Conservation (phyloP, 2,329 filamentous ascomycete species). For the Claviceps lovelessii region DNA sequence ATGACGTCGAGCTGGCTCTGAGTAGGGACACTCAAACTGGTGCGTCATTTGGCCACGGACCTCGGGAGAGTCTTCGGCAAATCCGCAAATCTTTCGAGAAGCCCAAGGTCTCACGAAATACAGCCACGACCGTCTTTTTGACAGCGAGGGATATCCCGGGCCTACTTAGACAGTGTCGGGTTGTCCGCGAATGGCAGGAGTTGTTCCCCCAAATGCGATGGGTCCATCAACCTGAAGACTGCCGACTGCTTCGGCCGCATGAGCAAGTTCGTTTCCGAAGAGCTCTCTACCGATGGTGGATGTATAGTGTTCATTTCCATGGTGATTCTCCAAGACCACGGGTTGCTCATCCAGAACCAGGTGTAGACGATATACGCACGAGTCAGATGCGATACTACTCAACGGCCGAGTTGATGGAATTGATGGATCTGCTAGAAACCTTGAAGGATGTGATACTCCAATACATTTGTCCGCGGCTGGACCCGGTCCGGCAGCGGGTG, state of each 20-base stretch:
- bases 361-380: conserved; percentile 25
- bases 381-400: conserved; percentile 30
- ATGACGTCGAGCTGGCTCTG: conserved; percentile 18
- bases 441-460: conserved; percentile 30
- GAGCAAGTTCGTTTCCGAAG: conserved; percentile 34
- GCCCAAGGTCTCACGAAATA: background rate
- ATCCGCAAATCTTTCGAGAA: conserved; percentile 6
- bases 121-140: conserved; percentile 14
- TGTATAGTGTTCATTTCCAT: conserved; percentile 39
- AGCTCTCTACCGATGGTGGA: conserved; percentile 40
- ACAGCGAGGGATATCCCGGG: conserved; percentile 19
- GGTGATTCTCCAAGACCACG: conserved; percentile 25
- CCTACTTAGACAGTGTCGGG: conserved; percentile 20
- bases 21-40: background rate
- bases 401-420: conserved; percentile 29
- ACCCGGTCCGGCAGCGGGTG: conserved; percentile 23
- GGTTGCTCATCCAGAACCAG: conserved; percentile 23
- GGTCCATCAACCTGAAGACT: conserved; percentile 30
- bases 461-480: conserved; percentile 32
- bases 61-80: conserved; percentile 9
- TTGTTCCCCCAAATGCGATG: conserved; percentile 30
- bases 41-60: background rate
- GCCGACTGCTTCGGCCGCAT: conserved; percentile 26
- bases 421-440: conserved; percentile 30
- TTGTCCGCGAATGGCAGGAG: conserved; percentile 25